phyloP scores from a whole-genome alignment of 1,284 basidiomycete species.

The Ganoderma lingzhi region DNA sequence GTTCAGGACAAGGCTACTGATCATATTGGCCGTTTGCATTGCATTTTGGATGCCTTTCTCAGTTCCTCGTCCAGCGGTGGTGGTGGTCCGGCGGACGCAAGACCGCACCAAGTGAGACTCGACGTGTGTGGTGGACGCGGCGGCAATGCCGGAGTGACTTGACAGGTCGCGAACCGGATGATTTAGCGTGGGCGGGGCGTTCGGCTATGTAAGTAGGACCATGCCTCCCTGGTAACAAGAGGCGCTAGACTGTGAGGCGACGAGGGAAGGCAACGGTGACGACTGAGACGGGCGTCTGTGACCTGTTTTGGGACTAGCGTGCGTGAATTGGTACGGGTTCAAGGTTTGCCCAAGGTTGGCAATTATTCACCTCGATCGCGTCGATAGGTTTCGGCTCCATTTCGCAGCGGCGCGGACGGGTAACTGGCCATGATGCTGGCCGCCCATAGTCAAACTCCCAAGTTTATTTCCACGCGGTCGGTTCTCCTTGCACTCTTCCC shows the following conservation, averaged over 20 bases:
- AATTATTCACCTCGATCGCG: constrained; percentile 35
- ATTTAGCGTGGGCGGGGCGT: constrained; percentile 30
- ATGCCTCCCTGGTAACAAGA: constrained; percentile 33
- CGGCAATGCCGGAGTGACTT: constrained; percentile 25
- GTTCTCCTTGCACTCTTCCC: constrained; percentile 34
- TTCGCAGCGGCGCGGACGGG: constrained; percentile 29
- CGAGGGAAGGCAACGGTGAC: constrained; percentile 4
- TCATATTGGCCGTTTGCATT: background rate
- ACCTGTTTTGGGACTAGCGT: constrained; percentile 34
- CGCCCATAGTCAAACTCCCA: constrained; percentile 28
- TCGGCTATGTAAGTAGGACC: constrained; percentile 25
- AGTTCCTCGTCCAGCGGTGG: background rate
- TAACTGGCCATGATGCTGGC: constrained; percentile 35
- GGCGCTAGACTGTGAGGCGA: constrained; percentile 30
- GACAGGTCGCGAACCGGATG: constrained; percentile 32
- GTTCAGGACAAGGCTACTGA: background rate
- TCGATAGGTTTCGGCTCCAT: constrained; percentile 37
- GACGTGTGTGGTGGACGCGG: constrained; percentile 11
- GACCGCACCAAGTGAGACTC: background rate
- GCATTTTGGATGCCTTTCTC: background rate
- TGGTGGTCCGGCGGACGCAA: background rate
- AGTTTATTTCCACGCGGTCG: constrained; percentile 34
- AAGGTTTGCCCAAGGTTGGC: constrained; percentile 32
- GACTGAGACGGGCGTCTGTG: constrained; percentile 31
- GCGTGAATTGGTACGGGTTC: constrained; percentile 32